Evolutionary conservation across 139 green algal species (phyloP).

Genomic region (Limnomonas spitsbergensis): DNA sequence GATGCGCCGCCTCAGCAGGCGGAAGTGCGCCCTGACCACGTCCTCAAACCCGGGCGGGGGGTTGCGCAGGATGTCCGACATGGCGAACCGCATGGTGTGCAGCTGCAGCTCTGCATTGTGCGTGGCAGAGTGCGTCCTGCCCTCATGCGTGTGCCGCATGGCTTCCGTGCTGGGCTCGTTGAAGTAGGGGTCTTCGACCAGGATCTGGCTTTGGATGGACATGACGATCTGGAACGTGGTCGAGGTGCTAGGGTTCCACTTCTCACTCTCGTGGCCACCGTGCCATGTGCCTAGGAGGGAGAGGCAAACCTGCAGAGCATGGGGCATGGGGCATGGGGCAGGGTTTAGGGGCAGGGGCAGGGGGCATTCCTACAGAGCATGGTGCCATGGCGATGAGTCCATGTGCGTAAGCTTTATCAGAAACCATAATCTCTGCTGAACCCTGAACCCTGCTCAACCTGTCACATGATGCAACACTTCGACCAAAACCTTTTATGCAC

Average conservation of each 20-base stretch:
- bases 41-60: conserved; percentile 66
- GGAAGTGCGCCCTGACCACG: conserved; percentile 48
- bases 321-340: background rate
- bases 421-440: too few relatives aligned
- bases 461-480: too few relatives aligned
- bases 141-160: conserved; percentile 52
- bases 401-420: too few relatives aligned
- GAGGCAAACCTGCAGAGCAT: conserved; percentile 64
- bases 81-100: conserved; percentile 58
- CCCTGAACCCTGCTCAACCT: too few relatives aligned
- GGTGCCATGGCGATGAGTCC: too few relatives aligned
- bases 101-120: conserved; percentile 67
- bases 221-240: conserved; percentile 78
- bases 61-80: conserved; percentile 60
- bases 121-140: conserved; percentile 24
- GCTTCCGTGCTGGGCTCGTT: conserved; percentile 58
- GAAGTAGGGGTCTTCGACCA: conserved; percentile 35
- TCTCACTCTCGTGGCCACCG: conserved; percentile 55
- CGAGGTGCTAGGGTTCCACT: conserved; percentile 66
- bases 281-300: conserved; percentile 81
- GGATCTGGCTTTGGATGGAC: conserved; percentile 64
- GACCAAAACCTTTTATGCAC: too few relatives aligned
- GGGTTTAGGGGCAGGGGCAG: background rate
- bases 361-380: too few relatives aligned
- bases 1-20: conserved; percentile 40